Base-by-base conservation (phyloP, 352 stramenopile species). In the Pythium plurisporium region DNA sequence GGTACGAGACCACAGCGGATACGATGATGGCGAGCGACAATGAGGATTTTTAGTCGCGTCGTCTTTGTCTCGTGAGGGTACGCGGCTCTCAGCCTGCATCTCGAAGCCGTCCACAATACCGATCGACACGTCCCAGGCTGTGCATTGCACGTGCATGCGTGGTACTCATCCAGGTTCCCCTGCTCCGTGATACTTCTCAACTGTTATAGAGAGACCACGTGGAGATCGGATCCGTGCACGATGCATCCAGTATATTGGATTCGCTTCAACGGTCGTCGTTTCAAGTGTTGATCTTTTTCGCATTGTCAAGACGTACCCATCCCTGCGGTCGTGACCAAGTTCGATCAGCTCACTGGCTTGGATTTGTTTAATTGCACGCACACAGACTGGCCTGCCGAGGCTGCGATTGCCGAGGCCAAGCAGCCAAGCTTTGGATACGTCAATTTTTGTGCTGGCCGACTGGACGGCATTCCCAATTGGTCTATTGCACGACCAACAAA, bases 281-380 rank as follows among this genome's bases (percentile, higher is more conserved):
- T 0, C 19, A 48, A 11, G 31, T 53, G 0, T 20, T 67, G 5
- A 36, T 71, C 19, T 36, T 67, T n/a, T 17, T 48, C 53, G 8
- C 64, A 71, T 31, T 71, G 64, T 30, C 46, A 45, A 2, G 30
- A 4, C 0, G 37, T 71, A 0, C n/a, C 46, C 1, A 34, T 71
- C 3, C 52, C 64, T 3, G 15, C 58, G 4, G 14, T 49, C 1
- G 5, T 64, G 11, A 45, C 23, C 2, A 14, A 48, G 17, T 71
- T 71, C n/a, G 3, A 20, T 1, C 17, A 46, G 5, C 36, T 71
- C 22, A 29, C 6, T 6, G 59, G 46, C 1, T 12, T 67, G 9
- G 57, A 67, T 26, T 17, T 65, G 9, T 69, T 57, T 49, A 69
- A 69, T 31, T 51, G 20, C 22, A 49, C 62, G 23, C 36, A 65